These are phyloP conservation scores for Lepraria neglecta DNA, from an alignment of 495 filamentous ascomycete species.

Conservation along the genomic window DNA sequence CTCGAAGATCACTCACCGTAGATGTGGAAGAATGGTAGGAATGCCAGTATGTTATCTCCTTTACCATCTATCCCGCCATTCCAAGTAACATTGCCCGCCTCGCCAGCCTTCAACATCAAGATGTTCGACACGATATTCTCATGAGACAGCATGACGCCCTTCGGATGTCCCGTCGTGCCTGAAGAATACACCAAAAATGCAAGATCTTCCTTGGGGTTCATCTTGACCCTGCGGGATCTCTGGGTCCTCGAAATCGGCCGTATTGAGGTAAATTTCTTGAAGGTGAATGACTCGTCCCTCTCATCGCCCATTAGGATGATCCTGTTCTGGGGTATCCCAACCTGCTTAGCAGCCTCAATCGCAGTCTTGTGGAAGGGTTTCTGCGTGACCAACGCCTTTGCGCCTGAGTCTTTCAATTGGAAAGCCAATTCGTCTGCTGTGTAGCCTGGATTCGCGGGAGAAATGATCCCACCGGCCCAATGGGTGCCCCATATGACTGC, in stretches of 20 bases:
- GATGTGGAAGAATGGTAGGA: conserved; percentile 91
- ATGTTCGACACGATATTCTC: conserved; percentile 72
- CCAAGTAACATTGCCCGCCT: conserved; percentile 54
- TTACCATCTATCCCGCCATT: conserved; percentile 54
- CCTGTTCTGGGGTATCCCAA: conserved; percentile 54
- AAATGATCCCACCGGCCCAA: conserved; percentile 77
- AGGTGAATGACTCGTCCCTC: conserved; percentile 49
- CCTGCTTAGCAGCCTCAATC: conserved; percentile 57
- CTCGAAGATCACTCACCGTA: conserved; percentile 51
- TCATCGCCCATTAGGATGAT: conserved; percentile 77
- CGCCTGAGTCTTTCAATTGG: conserved; percentile 75
- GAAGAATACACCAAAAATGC: conserved; percentile 75
- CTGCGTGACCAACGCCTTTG: conserved; percentile 73
- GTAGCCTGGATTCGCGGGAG: conserved; percentile 83
- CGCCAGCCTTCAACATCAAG: conserved; percentile 49
- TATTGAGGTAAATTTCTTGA: conserved; percentile 74
- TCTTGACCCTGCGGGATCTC: conserved; percentile 41
- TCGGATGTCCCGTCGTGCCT: conserved; percentile 88
- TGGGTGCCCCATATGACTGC: conserved; percentile 67
- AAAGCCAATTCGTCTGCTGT: conserved; percentile 79
- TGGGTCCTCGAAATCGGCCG: conserved; percentile 44
- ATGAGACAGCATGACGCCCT: conserved; percentile 88
- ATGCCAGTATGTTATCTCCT: conserved; percentile 67
- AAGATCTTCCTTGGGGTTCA: conserved; percentile 46
- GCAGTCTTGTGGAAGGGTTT: conserved; percentile 55